A percentile compares a stretch with the other conserved stretches of the same genome.
phyloP scores from a whole-genome alignment of 495 filamentous ascomycete species.

The Neurospora cerealis region DNA sequence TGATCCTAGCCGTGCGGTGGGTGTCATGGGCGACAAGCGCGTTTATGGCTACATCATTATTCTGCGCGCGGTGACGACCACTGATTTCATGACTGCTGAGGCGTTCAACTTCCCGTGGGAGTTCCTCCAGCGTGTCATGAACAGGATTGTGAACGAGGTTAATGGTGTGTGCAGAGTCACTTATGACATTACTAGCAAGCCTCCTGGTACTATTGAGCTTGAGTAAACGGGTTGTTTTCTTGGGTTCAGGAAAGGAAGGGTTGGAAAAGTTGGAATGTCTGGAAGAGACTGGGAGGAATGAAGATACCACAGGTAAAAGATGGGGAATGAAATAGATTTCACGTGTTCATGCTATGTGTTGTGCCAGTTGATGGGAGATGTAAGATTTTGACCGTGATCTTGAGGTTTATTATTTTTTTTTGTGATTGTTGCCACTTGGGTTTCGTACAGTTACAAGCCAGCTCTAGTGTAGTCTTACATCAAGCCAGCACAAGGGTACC shows the following conservation, averaged over 20 bases:
- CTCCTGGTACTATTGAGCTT: conserved; percentile 70
- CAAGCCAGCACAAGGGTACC: too few relatives aligned
- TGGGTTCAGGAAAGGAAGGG: background rate
- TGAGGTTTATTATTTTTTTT: background rate
- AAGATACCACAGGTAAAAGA: background rate
- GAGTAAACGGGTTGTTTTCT: conserved; percentile 35
- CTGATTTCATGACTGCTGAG: conserved; percentile 68
- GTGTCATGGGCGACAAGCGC: conserved; percentile 50
- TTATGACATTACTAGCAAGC: conserved; percentile 64
- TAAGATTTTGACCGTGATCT: background rate
- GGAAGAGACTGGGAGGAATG: background rate
- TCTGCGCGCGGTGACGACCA: conserved; percentile 65
- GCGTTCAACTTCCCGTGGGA: conserved; percentile 54
- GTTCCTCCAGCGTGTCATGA: conserved; percentile 59
- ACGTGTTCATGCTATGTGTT: background rate
- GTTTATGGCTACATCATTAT: conserved; percentile 39
- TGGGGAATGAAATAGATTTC: background rate
- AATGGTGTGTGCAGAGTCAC: conserved; percentile 44
- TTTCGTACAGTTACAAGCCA: background rate
- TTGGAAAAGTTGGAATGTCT: background rate
- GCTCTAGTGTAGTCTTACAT: background rate
- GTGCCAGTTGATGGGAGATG: background rate
- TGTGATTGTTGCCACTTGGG: background rate
- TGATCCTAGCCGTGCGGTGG: conserved; percentile 55
- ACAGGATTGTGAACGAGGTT: conserved; percentile 78